A percentile compares a stretch with the other conserved stretches of the same genome.
These are phyloP conservation scores for Raphanus raphanistrum DNA, from an alignment of 345 rosid species.

Conservation along the genomic window DNA sequence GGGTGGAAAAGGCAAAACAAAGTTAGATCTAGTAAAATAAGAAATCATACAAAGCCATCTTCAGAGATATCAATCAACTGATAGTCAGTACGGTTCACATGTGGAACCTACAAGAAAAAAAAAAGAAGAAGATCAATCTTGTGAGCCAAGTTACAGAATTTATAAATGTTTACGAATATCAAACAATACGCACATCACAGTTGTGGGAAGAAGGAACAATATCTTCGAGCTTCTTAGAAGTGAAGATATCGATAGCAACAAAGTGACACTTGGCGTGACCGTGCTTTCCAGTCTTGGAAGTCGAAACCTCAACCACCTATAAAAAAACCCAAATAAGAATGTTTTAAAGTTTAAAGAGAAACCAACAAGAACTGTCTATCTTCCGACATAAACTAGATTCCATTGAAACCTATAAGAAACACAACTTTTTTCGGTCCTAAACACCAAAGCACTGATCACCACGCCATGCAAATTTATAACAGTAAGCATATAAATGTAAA, in stretches of 20 bases:
- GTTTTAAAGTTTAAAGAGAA: neutral
- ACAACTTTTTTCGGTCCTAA: neutral
- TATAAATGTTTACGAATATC: neutral
- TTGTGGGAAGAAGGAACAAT: conserved; percentile 88
- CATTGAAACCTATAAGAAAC: neutral
- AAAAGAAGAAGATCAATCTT: neutral
- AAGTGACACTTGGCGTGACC: conserved; percentile 93
- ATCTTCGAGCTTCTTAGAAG: conserved; percentile 79
- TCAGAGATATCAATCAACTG: conserved; percentile 75
- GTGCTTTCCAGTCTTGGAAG: conserved; percentile 84
- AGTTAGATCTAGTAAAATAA: too few species aligned
- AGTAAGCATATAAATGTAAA: neutral
- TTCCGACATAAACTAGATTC: neutral
- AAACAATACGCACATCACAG: conserved; percentile 53
- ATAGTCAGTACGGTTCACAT: conserved; percentile 65
- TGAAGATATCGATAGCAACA: conserved; percentile 82
- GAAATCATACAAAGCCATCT: conserved; percentile 63
- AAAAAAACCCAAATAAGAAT: neutral
- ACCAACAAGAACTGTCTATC: neutral
- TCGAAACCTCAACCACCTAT: conserved; percentile 86
- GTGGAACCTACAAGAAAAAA: conserved; percentile 52
- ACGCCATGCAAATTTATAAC: neutral
- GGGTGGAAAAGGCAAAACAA: neutral
- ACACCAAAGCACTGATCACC: neutral
- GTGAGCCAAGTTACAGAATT: neutral